These are phyloP conservation scores for Gastrolobium bilobum DNA, from an alignment of 306 rosid species.

Conservation along the genomic window DNA sequence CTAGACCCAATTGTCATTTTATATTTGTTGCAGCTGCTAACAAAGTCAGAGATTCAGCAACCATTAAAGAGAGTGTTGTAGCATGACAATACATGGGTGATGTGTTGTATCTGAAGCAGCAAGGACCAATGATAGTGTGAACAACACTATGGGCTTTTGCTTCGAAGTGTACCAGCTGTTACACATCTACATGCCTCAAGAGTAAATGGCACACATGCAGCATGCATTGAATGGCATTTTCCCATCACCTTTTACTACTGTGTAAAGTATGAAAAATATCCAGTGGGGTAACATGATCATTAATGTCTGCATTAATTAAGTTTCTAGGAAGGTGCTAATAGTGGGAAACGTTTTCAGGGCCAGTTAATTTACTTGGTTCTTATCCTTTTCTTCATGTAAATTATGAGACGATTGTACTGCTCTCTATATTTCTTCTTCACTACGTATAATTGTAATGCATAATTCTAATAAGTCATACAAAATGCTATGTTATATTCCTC, in stretches of 20 bases:
- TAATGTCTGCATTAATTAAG: constrained; percentile 19
- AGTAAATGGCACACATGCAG: constrained; percentile 24
- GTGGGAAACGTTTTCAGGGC: neutral
- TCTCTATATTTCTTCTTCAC: neutral
- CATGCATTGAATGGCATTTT: constrained; percentile 16
- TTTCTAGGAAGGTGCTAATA: neutral
- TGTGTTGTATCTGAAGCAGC: constrained; percentile 10
- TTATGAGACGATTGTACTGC: constrained; percentile 12
- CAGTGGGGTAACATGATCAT: neutral
- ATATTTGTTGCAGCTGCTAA: constrained; percentile 48
- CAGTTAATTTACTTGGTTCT: neutral
- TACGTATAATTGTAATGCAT: neutral
- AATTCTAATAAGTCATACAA: constrained; percentile 4
- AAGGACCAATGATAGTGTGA: constrained; percentile 21
- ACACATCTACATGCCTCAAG: neutral
- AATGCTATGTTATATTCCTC: neutral
- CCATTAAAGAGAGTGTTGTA: constrained; percentile 46
- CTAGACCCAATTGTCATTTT: constrained; percentile 34
- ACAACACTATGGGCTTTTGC: neutral
- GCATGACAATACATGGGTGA: constrained; percentile 46
- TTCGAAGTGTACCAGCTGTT: constrained; percentile 1
- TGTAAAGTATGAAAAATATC: constrained; percentile 16
- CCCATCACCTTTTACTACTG: neutral
- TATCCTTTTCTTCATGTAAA: constrained; percentile 20
- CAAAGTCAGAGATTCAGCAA: constrained; percentile 53